A percentile compares a stretch with the other conserved stretches of the same genome.
Conservation (phyloP, 1,284 basidiomycete genomes). For the Farysia itapuensis region DNA sequence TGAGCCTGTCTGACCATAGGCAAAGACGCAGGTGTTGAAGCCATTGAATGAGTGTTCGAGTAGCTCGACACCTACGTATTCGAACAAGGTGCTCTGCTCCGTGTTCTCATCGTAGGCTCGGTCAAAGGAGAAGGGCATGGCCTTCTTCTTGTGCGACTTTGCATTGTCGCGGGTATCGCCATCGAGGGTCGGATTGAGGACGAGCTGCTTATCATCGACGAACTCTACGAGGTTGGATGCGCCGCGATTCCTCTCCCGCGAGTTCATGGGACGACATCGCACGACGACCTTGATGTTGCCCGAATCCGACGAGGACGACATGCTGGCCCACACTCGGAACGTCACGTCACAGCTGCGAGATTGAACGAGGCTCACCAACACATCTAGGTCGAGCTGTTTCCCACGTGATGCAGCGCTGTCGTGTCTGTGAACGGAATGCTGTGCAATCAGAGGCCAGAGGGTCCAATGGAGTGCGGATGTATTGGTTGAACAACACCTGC, state of each 20-base stretch:
- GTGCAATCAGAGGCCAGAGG: no score
- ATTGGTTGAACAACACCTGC: no score
- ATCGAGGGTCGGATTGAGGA: slow-evolving; percentile 45
- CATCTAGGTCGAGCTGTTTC: no score
- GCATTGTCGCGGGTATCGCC: slow-evolving; percentile 33
- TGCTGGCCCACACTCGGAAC: no score
- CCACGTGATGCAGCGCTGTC: no score
- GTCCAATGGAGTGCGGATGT: no score
- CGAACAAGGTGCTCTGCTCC: slow-evolving; percentile 74
- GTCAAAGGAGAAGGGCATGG: slow-evolving; percentile 57
- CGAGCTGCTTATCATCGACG: slow-evolving; percentile 41
- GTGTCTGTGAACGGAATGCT: no score
- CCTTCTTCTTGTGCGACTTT: slow-evolving; percentile 51
- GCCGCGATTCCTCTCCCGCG: slow-evolving; percentile 44
- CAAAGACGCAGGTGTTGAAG: slow-evolving; percentile 74
- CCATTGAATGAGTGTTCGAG: slow-evolving; percentile 93
- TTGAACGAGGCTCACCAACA: no score
- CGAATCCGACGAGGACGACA: no score
- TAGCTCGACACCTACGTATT: slow-evolving; percentile 90
- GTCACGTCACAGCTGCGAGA: no score
- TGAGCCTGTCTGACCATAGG: slow-evolving; percentile 55
- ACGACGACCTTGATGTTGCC: slow-evolving; percentile 58
- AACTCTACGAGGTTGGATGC: slow-evolving; percentile 51
- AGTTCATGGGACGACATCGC: slow-evolving; percentile 55
- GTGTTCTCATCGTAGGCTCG: slow-evolving; percentile 52